Evolutionary conservation across 2,329 filamentous ascomycete species (phyloP).

Genomic region (Hypoxylon sp.): DNA sequence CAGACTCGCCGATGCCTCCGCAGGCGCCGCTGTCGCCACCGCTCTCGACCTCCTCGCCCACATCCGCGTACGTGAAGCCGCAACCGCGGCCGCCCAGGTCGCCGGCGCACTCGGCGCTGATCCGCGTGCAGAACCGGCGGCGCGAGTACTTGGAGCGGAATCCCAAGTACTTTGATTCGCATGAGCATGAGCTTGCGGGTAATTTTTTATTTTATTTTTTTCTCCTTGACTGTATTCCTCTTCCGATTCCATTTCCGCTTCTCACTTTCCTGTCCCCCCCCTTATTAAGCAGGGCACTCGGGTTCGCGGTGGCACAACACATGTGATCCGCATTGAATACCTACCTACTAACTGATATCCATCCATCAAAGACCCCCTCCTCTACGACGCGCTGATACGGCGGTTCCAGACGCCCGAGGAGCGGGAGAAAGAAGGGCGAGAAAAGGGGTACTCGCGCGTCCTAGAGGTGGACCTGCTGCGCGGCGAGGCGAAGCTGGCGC

Average conservation of each 20-base stretch:
- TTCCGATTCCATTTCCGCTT: no score
- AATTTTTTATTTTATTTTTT: conserved; percentile 30
- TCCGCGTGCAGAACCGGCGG: conserved; percentile 76
- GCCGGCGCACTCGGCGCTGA: conserved; percentile 52
- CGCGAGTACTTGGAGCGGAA: conserved; percentile 78
- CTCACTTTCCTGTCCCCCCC: no score
- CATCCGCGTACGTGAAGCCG: conserved; percentile 48
- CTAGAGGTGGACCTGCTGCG: conserved; percentile 80
- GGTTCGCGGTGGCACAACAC: no score
- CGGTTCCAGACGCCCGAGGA: conserved; percentile 78
- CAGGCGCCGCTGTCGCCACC: conserved; percentile 29
- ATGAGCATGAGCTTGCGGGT: conserved; percentile 66
- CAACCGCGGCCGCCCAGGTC: conserved; percentile 56
- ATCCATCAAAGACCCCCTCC: conserved; percentile 77
- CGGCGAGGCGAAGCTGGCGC: conserved; percentile 75
- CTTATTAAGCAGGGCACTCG: no score
- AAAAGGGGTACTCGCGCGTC: conserved; percentile 80
- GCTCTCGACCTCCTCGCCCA: conserved; percentile 21
- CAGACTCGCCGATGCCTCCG: conserved; percentile 23
- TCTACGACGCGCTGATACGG: conserved; percentile 83
- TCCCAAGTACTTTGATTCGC: conserved; percentile 72
- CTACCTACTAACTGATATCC: no score
- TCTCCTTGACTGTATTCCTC: no score
- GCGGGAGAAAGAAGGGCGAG: conserved; percentile 74
- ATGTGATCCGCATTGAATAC: no score